phyloP scores from a whole-genome alignment of 768 basidiomycete species.

The Tubosaeta sp. region DNA sequence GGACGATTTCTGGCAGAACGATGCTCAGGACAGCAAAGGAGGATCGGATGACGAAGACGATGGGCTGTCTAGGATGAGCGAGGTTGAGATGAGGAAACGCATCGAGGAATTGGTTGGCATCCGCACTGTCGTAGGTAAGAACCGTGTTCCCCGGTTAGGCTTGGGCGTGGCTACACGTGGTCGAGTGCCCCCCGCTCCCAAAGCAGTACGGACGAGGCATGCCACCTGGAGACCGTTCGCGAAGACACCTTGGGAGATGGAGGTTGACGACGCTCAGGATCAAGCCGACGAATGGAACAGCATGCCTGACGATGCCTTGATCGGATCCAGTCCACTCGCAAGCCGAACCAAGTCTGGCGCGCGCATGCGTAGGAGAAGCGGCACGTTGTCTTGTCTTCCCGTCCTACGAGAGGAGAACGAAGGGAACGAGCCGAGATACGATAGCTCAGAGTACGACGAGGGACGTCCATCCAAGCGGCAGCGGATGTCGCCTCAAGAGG shows the following conservation, averaged over 20 bases:
- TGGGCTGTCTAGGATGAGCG: conserved; percentile 27
- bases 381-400: conserved; percentile 11
- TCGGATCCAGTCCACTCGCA: conserved; percentile 27
- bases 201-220: conserved; percentile 22
- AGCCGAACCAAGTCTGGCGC: conserved; percentile 12
- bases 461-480: conserved; percentile 21
- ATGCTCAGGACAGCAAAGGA: not conserved
- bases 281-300: conserved; percentile 3
- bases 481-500: conserved; percentile 5
- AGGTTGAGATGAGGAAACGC: conserved; percentile 44
- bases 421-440: conserved; percentile 9
- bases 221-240: conserved; percentile 16
- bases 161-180: conserved; percentile 21
- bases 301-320: conserved; percentile 13
- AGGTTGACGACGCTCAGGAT: conserved; percentile 10
- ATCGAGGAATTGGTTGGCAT: conserved; percentile 65
- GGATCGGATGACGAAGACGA: conserved; percentile 1
- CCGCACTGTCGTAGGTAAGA: conserved; percentile 28
- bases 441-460: conserved; percentile 5
- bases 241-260: conserved; percentile 24
- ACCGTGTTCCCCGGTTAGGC: conserved; percentile 17
- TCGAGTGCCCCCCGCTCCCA: conserved; percentile 32
- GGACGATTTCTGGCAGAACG: conserved; percentile 21
- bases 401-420: conserved; percentile 29
- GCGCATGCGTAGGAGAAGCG: conserved; percentile 6